A percentile compares a stretch with the other conserved stretches of the same genome.
These are phyloP conservation scores for Kingdonia uniflora DNA, from an alignment of 164 flowering plant genomes.

Conservation along the genomic window DNA sequence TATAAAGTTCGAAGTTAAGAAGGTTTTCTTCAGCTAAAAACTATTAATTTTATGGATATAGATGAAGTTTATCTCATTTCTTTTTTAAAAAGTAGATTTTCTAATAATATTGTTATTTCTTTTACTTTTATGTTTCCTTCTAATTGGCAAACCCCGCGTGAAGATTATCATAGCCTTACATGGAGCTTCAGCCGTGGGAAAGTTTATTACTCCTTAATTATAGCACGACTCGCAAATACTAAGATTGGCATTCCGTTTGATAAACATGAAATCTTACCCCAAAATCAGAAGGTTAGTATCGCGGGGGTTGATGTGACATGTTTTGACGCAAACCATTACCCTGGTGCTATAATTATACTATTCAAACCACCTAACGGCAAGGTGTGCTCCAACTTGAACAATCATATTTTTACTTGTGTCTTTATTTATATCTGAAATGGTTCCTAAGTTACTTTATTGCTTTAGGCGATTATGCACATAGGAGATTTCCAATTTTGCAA, in stretches of 20 bases:
- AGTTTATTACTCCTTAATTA: slow-evolving; percentile 74
- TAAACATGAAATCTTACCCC: slow-evolving; percentile 60
- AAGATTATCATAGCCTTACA: slow-evolving; percentile 97
- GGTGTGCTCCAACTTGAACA: slow-evolving; percentile 32
- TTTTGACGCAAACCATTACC: slow-evolving; percentile 94
- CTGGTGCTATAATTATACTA: slow-evolving; percentile 78
- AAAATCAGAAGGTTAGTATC: slow-evolving; percentile 56
- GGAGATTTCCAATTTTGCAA: slow-evolving; percentile 88
- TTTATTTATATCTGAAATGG: slow-evolving; percentile 3
- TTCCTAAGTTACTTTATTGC: slow-evolving; percentile 6
- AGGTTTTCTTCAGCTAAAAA: no score
- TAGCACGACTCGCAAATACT: slow-evolving; percentile 71
- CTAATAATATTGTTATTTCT: no score
- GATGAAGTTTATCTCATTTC: no score
- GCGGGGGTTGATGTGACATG: slow-evolving; percentile 64
- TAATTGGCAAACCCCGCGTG: background rate
- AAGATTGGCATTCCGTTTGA: slow-evolving; percentile 88
- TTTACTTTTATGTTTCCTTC: no score
- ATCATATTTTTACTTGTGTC: background rate
- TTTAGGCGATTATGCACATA: slow-evolving; percentile 72
- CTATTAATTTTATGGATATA: no score
- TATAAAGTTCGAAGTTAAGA: no score
- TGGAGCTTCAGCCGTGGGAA: slow-evolving; percentile 78
- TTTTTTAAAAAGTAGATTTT: no score
- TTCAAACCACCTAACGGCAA: slow-evolving; percentile 86